Evolutionary conservation across 768 basidiomycete genomes (phyloP).

Genomic region (Rossbeevera mucosa): DNA sequence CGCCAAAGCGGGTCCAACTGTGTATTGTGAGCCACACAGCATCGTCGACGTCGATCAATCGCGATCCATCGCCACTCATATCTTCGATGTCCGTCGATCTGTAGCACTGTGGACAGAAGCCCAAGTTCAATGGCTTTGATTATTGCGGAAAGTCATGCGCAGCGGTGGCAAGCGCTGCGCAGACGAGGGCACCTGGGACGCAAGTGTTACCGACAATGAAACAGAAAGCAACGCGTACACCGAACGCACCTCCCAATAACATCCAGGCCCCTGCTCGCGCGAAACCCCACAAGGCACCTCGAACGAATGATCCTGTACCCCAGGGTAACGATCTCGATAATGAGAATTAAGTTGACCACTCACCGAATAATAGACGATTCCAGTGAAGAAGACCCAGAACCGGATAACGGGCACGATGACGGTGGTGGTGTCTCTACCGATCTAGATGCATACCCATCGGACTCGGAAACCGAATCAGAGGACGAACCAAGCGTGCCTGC

Average conservation of each 20-base stretch:
- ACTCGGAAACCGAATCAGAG: conserved; percentile 24
- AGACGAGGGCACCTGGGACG: conserved; percentile 11
- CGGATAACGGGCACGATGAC: conserved; percentile 22
- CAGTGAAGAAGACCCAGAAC: conserved; percentile 24
- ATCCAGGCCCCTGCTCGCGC: background rate
- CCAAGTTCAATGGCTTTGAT: conserved; percentile 55
- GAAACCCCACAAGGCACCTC: conserved; percentile 17
- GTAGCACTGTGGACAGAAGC: conserved; percentile 52
- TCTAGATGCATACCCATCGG: conserved; percentile 31
- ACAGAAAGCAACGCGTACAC: conserved; percentile 15
- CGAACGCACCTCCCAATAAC: conserved; percentile 9
- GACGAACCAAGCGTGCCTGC: conserved; percentile 14
- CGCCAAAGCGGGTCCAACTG: conserved; percentile 19
- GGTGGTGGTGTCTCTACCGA: conserved; percentile 22
- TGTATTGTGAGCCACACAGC: conserved; percentile 25
- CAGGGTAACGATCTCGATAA: conserved; percentile 21
- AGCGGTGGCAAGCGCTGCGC: conserved; percentile 36
- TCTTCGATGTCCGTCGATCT: conserved; percentile 23
- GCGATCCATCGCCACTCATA: conserved; percentile 20
- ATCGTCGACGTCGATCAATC: conserved; percentile 23
- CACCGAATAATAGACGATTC: conserved; percentile 19
- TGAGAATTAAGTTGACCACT: conserved; percentile 9
- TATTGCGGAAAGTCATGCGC: conserved; percentile 67
- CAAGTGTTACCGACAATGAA: conserved; percentile 15
- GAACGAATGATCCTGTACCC: conserved; percentile 5